A percentile compares a stretch with the other conserved stretches of the same genome.
Conservation (phyloP, 805 yeast genomes). For the Dipodascus albidus region DNA sequence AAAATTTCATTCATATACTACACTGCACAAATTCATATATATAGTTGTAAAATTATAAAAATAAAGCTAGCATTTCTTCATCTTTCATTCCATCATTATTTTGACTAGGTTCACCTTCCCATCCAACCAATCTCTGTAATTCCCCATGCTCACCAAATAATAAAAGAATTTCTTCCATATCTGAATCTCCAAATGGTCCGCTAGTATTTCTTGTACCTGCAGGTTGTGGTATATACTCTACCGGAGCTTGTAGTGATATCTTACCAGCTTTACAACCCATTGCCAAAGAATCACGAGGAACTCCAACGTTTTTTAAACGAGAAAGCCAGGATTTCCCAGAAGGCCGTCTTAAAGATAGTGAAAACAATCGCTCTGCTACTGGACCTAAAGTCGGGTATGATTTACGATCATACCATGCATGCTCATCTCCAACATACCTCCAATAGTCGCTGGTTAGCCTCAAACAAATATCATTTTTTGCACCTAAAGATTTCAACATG, state of each 20-base stretch:
- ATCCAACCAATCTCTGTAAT: neutral
- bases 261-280: neutral
- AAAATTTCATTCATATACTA: no score
- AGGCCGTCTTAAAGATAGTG: neutral
- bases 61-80: neutral
- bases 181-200: neutral
- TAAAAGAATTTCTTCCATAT: neutral
- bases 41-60: no score
- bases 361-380: neutral
- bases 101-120: neutral
- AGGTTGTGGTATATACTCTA: neutral
- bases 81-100: neutral
- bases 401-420: slow-evolving; percentile 1
- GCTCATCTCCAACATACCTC: neutral
- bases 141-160: neutral
- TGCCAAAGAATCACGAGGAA: neutral
- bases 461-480: neutral
- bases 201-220: neutral
- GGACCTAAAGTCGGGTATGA: neutral
- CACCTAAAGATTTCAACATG: neutral
- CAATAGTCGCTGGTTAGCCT: neutral
- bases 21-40: no score
- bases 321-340: neutral
- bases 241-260: neutral
- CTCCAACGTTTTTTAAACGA: neutral